These are phyloP conservation scores for Lathyrus sativus DNA, from an alignment of 306 rosid genomes.

Conservation along the genomic window DNA sequence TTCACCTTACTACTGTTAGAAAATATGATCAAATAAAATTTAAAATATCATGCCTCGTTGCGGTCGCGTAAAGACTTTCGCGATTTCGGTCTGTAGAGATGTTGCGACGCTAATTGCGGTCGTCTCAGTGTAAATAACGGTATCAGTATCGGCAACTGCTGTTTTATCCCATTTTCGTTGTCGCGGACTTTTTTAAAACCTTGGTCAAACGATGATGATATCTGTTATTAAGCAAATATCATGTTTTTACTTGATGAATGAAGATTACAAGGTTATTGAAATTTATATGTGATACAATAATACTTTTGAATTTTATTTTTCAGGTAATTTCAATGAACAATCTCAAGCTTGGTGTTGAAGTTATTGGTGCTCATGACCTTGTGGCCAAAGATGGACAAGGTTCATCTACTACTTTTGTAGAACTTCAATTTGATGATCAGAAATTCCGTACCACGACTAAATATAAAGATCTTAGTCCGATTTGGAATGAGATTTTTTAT, in stretches of 20 bases:
- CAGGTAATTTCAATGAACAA: constrained; percentile 61
- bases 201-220: not conserved
- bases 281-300: constrained; percentile 1
- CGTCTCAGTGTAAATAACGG: no score
- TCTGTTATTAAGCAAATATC: not conserved
- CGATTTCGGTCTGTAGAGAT: no score
- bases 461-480: constrained; percentile 74
- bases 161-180: no score
- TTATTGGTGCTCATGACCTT: constrained; percentile 81
- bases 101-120: no score
- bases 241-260: not conserved
- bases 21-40: not conserved
- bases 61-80: no score
- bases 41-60: not conserved
- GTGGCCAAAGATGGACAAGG: constrained; percentile 80
- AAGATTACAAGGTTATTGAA: not conserved
- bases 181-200: no score
- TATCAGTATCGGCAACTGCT: no score
- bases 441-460: constrained; percentile 69
- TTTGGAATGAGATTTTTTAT: constrained; percentile 84
- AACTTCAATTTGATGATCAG: constrained; percentile 80
- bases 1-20: not conserved
- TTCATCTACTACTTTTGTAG: constrained; percentile 67
- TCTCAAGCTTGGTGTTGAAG: constrained; percentile 82
- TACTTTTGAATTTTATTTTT: constrained; percentile 10